Base-by-base conservation (phyloP, 2,329 filamentous ascomycete species). In the Elsinoe arachidis region DNA sequence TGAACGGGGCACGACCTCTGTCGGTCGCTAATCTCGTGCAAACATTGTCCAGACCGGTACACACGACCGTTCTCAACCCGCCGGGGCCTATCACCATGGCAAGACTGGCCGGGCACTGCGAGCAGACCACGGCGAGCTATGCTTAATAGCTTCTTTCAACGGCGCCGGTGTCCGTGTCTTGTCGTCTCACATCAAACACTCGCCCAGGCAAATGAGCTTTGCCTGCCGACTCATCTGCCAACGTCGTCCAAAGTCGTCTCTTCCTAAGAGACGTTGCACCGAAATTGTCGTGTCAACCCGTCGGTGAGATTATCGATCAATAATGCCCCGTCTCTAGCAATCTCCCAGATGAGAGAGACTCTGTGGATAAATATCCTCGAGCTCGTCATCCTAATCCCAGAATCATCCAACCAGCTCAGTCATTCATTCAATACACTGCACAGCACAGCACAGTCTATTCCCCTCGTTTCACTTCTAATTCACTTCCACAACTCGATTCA, bases 261-360 rank as follows among this genome's bases (percentile, higher is more conserved):
- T 30, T 21, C 2, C 34, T 19, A n/a, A n/a, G 46, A 7, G 26
- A 51, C 46, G 46, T 51, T 51, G 46, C 33, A 34, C 26, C 26
- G 30, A 51, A 35, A 51, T 51, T 51, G 46, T 34, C 14, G 26
- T 34, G 46, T 35, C 46, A 51, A 51, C 33, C 46, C 46, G 46
- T 51, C 46, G 46, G 26, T 51, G 30, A 51, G 46, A 51, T 51
- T 51, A 35, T 51, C 46, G 46, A 51, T 51, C 46, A 51, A 51
- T 51, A 51, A 51, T 51, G 33, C 46, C 26, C 14, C 17, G 19
- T 26, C 26, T 26, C 26, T 35, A 51, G 46, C 14, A 34, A 51
- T 51, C 26, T 34, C 30, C 30, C 15, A 17, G 17, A 14, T 6
- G 9, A 15, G 46, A 51, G 26, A 21, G 14, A 30, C 7, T 5